Base-by-base conservation (phyloP, 495 filamentous ascomycete genomes). In the Tuber microsphaerosporum region DNA sequence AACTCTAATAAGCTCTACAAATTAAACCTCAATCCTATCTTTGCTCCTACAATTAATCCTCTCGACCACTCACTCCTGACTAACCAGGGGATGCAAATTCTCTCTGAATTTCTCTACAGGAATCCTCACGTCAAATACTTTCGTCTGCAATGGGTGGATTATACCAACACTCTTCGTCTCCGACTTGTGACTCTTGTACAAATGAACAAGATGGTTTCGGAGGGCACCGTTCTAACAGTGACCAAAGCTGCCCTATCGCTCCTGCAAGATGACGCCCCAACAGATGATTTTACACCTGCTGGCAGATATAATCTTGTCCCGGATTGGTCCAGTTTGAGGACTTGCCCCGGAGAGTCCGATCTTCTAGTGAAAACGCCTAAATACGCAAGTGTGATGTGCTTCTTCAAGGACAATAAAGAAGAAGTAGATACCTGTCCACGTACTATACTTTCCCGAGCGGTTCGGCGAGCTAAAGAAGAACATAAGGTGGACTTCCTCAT, bases 141-240 rank as follows among this genome's bases (percentile, higher is more conserved):
- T 56, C 89, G 91, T 74, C 86, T 95, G 72, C 90, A 92, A 84
- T 96, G 91, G 88, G 83, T 92, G 42, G 93, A 96, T 82, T 93
- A 92, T 82, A 94, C 92, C 10, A 89, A 88, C 19, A 89, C 87
- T 3, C 80, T 89, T 0, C 88, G 92, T n/a, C 86, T 90, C 56
- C 89, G 92, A 0, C 86, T 94, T 73, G 82, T 97, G 12, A 92
- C 92, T 0, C 86, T 93, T 37, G 84, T 84, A 2, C 89, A 90
- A 75, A 92, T 93, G 73, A 83, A 86, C 51, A 85, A 86, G 20
- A 84, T 92, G 34, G 84, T 92, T 0, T 81, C 85, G 42, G 85
- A 87, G 19, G 84, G 87, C 61, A 85, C 84, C 8, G 84, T 85
- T 71, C 83, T 92, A 44, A 86, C 87, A 41, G 86, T 92, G 61